Conservation (phyloP, 768 basidiomycete genomes). For the Hebeloma cylindrosporum region DNA sequence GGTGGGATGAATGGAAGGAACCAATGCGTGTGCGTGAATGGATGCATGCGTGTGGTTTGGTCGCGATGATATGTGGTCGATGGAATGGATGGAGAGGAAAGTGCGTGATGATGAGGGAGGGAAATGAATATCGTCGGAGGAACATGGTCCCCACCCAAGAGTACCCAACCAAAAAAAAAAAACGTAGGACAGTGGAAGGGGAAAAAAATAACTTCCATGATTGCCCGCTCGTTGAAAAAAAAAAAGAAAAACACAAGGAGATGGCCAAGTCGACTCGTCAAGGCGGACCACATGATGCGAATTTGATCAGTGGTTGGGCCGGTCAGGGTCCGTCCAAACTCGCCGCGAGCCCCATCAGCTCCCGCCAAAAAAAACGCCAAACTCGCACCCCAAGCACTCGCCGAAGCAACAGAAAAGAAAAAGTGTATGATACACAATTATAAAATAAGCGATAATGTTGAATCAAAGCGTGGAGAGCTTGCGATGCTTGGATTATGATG, state of each 20-base stretch:
- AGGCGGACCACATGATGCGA: neutral
- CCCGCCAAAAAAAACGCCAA: no score
- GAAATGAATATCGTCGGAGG: neutral
- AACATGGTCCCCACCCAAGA: neutral
- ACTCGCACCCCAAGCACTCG: no score
- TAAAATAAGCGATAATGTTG: conserved; percentile 23
- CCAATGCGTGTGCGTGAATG: no score
- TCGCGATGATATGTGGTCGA: no score
- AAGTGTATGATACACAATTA: conserved; percentile 19
- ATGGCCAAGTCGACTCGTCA: neutral
- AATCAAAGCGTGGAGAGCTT: conserved; percentile 7
- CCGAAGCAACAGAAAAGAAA: conserved; percentile 5
- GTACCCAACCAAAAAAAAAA: no score
- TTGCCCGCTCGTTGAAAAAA: conserved; percentile 13
- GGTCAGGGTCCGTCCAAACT: no score
- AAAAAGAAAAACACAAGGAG: neutral
- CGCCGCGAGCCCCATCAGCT: no score
- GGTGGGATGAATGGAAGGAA: no score
- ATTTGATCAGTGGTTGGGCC: no score
- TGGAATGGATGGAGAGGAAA: neutral
- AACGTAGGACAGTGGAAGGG: conserved; percentile 16
- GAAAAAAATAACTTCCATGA: conserved; percentile 24
- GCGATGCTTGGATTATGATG: conserved; percentile 22
- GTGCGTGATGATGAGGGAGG: neutral
- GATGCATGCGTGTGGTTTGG: no score